phyloP scores from a whole-genome alignment of 495 filamentous ascomycete species.

The Pyrenopolyporus hunteri region DNA sequence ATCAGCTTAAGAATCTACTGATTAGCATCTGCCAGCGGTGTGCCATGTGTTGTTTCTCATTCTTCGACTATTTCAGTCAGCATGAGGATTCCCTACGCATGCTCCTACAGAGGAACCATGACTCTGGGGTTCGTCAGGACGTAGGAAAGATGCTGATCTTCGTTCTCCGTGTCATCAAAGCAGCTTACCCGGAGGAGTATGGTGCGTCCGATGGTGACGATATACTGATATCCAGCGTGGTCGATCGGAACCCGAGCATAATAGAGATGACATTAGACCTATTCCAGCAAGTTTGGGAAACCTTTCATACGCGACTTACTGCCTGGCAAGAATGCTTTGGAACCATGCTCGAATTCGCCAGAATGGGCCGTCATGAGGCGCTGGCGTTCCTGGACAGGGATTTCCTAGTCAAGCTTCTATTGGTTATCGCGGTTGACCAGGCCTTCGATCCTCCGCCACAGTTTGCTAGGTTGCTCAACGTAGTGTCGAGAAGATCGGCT shows the following conservation, averaged over 20 bases:
- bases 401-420: slow-evolving; percentile 63
- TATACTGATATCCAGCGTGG: slow-evolving; percentile 11
- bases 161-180: slow-evolving; percentile 60
- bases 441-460: slow-evolving; percentile 49
- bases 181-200: slow-evolving; percentile 50
- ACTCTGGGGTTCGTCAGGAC: slow-evolving; percentile 64
- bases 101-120: slow-evolving; percentile 69
- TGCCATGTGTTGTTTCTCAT: slow-evolving; percentile 59
- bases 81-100: slow-evolving; percentile 65
- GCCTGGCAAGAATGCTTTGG: slow-evolving; percentile 85
- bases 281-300: slow-evolving; percentile 61
- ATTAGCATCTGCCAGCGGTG: slow-evolving; percentile 60
- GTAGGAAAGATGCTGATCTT: slow-evolving; percentile 61
- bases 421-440: slow-evolving; percentile 67
- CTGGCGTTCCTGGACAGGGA: slow-evolving; percentile 59
- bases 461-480: slow-evolving; percentile 48
- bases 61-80: slow-evolving; percentile 67
- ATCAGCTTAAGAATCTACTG: slow-evolving; percentile 60
- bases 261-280: slow-evolving; percentile 39
- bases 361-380: slow-evolving; percentile 60
- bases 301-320: slow-evolving; percentile 61
- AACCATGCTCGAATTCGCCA: slow-evolving; percentile 65
- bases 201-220: slow-evolving; percentile 41
- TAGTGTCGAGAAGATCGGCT: slow-evolving; percentile 57
- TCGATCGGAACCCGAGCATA: slow-evolving; percentile 1